Conservation (phyloP, 1,284 basidiomycete genomes). For the Pseudozyma tsukubaensis region DNA sequence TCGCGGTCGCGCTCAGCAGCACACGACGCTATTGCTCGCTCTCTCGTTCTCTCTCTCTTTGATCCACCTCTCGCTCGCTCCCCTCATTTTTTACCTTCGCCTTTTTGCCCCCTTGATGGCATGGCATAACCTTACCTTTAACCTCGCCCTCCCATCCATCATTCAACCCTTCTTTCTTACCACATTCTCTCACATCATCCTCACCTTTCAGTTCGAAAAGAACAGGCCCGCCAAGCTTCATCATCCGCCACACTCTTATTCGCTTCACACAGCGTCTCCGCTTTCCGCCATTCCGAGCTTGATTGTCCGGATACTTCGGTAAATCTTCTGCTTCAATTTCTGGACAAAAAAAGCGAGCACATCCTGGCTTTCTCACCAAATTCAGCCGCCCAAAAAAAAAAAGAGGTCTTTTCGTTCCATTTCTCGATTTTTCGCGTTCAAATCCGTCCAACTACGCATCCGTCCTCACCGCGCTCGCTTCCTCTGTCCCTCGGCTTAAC, state of each 20-base stretch:
- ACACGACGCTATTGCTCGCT: too few relatives aligned
- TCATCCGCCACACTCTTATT: not conserved
- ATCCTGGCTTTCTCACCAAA: constrained; percentile 3
- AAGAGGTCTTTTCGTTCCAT: not conserved
- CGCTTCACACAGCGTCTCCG: not conserved
- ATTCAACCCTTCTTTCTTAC: not conserved
- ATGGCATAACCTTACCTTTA: constrained; percentile 4
- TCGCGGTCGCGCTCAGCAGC: constrained; percentile 23
- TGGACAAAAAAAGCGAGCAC: constrained; percentile 6
- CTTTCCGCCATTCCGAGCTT: not conserved
- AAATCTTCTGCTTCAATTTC: not conserved
- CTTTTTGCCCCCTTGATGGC: not conserved
- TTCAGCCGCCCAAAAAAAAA: constrained; percentile 3
- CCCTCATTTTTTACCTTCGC: too few relatives aligned
- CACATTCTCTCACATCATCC: not conserved
- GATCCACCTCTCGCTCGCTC: too few relatives aligned
- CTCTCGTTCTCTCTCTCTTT: too few relatives aligned
- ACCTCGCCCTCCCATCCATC: constrained; percentile 10
- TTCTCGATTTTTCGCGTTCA: constrained; percentile 13
- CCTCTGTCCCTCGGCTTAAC: not conserved
- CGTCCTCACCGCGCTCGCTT: constrained; percentile 10
- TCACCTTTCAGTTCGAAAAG: not conserved
- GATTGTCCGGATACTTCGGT: not conserved
- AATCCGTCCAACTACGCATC: constrained; percentile 30
- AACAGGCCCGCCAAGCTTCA: too few relatives aligned